Evolutionary conservation across 768 basidiomycete genomes (phyloP).

Genomic region (Punctularia strigosozonata): DNA sequence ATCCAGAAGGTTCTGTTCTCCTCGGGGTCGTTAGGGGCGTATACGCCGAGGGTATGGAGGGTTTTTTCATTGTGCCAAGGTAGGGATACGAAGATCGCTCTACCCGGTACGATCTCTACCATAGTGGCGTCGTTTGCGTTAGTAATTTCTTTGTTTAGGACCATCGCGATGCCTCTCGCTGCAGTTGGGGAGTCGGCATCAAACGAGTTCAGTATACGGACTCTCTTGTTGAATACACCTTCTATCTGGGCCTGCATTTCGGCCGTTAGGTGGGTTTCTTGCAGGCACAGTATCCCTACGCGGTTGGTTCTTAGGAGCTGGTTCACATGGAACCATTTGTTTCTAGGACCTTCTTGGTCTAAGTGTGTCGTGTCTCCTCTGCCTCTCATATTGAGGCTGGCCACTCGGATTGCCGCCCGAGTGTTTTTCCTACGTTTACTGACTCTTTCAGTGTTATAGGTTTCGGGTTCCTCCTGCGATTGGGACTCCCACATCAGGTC

Average conservation of each 20-base stretch:
- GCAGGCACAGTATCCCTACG: background rate
- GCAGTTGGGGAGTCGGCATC: background rate
- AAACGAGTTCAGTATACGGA: background rate
- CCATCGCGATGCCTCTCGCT: background rate
- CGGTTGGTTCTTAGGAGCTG: background rate
- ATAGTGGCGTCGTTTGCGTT: conserved; percentile 1
- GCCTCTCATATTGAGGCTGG: too few species aligned
- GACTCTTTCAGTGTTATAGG: too few species aligned
- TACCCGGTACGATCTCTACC: conserved; percentile 1
- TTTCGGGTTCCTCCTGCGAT: too few species aligned
- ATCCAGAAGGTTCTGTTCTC: conserved; percentile 21
- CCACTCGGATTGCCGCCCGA: too few species aligned
- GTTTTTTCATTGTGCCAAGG: conserved; percentile 3
- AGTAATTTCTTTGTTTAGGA: conserved; percentile 1
- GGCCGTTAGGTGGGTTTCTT: conserved; percentile 2
- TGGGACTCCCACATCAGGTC: too few species aligned
- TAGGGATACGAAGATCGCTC: conserved; percentile 1
- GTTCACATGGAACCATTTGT: conserved; percentile 1
- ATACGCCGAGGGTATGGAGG: conserved; percentile 19
- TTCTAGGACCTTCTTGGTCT: too few species aligned
- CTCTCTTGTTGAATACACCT: background rate
- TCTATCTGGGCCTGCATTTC: background rate
- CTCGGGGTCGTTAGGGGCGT: conserved; percentile 19
- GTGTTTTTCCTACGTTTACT: too few species aligned
- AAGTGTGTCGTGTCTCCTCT: too few species aligned